Evolutionary conservation across 257 asterid genomes (phyloP).

Genomic region (Solanum virginianum): DNA sequence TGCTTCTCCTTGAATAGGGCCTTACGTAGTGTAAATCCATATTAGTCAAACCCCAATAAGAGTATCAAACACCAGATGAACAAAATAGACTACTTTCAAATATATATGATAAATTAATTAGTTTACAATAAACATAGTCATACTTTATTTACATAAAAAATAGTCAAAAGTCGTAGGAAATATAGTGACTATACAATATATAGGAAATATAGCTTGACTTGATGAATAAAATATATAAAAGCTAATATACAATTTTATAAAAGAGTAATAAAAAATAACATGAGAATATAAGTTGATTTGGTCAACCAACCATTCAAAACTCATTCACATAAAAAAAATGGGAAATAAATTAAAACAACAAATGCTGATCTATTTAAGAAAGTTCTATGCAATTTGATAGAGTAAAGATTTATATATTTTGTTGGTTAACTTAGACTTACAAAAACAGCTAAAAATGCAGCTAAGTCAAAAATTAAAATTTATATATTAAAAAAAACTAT

Average conservation of each 20-base stretch:
- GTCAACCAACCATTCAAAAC: not conserved
- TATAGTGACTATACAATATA: too few species aligned
- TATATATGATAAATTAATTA: too few species aligned
- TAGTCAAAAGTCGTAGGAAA: too few species aligned
- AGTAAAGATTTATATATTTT: not conserved
- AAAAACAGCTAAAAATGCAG: not conserved
- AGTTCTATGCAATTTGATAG: not conserved
- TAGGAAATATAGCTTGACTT: not conserved
- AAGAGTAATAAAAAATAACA: not conserved
- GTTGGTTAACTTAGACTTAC: not conserved
- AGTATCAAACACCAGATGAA: not conserved
- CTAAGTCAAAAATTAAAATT: not conserved
- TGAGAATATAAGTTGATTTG: not conserved
- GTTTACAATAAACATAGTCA: too few species aligned
- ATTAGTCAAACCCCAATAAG: too few species aligned
- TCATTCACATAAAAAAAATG: not conserved
- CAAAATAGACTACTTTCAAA: too few species aligned
- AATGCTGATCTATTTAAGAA: not conserved
- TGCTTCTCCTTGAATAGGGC: too few species aligned
- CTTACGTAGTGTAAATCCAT: too few species aligned
- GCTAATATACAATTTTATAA: not conserved
- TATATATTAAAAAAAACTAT: not conserved
- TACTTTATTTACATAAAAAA: too few species aligned
- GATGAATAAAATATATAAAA: not conserved
- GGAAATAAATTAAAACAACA: not conserved